phyloP scores from a whole-genome alignment of 352 stramenopile genomes.

The Globisporangium mamillatum region DNA sequence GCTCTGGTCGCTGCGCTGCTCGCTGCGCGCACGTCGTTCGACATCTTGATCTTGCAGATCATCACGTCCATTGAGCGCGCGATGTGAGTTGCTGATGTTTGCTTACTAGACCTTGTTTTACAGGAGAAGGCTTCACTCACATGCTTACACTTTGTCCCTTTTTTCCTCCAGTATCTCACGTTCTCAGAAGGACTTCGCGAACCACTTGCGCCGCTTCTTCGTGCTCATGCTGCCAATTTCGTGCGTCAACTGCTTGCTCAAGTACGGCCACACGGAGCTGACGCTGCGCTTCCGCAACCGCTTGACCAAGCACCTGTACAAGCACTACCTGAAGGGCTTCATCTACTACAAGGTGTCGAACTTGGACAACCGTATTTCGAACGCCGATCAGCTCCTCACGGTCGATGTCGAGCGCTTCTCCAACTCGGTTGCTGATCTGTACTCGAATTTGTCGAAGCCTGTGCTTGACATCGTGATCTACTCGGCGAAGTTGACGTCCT shows the following conservation, averaged over 20 bases:
- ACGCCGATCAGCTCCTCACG: constrained; percentile 86
- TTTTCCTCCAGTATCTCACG: constrained; percentile 46
- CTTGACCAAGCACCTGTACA: constrained; percentile 79
- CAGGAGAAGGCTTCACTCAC: not conserved
- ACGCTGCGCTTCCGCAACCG: constrained; percentile 81
- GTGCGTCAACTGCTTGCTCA: constrained; percentile 79
- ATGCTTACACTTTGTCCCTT: not conserved
- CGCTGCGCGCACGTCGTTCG: constrained; percentile 68
- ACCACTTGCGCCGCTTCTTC: constrained; percentile 71
- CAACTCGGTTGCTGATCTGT: constrained; percentile 83
- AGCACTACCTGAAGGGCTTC: constrained; percentile 84
- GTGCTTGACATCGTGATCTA: constrained; percentile 85
- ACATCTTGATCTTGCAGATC: constrained; percentile 75
- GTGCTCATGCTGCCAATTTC: constrained; percentile 75
- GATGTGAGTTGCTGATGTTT: constrained; percentile 35
- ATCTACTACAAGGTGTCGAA: constrained; percentile 92
- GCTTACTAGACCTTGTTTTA: not conserved
- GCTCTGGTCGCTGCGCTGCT: constrained; percentile 60
- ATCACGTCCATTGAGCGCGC: constrained; percentile 73
- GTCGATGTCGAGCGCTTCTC: constrained; percentile 85
- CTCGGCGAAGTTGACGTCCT: constrained; percentile 54
- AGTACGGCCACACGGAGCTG: constrained; percentile 79
- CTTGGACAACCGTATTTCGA: constrained; percentile 84
- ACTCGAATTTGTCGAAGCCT: constrained; percentile 87
- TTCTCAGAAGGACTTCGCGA: constrained; percentile 59